Evolutionary conservation across 1,284 basidiomycete genomes (phyloP), one percentile per base, ranked within the genome.

Genomic region (Trichosporon faecale): DNA sequence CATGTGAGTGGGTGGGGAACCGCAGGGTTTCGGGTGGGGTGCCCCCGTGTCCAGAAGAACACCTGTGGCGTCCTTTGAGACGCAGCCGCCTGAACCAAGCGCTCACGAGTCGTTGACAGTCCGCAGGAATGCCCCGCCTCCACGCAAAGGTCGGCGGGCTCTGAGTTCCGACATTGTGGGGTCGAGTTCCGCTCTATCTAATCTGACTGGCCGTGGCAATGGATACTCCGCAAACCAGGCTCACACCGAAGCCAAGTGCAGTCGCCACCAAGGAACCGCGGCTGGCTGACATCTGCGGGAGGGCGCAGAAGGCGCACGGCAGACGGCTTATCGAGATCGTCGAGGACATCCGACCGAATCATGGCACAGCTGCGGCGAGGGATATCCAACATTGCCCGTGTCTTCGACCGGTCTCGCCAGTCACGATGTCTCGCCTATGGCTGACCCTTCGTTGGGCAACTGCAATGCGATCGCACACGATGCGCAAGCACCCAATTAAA

Each of bases 1-100:
- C 49, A 52, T 52, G 49, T 52, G 49, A 52, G 49, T 18, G 40
- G 23, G 49, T 52, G 49, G 49, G 49, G 49, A 52, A 52, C 49
- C 49, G 49, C 49, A 52, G 49, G 49, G 49, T 52, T 18, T 23
- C 23, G 21, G 12, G 49, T 52, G 49, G 49, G 49, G 49, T 11
- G 9, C 5, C 49, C 49, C 49, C 23, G 21, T 52, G 49, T 21
- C 8, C 49, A 46, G 18, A n/a, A 6, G 40, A n/a, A n/a, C n/a
- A n/a, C n/a, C 8, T 44, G 40, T 44, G 40, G 40, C 40, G 40
- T 44, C 18, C 18, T 18, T 44, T 6, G n/a, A 14, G 14, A 4
- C 40, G 9, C 40, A 44, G 40, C 35, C 35, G 35, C 35, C 11
- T 37, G 35, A 37, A 37, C 35, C 35, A 37, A 37, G 12, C 3